These are phyloP conservation scores for Colletotrichum australisinense DNA, from an alignment of 2,329 filamentous ascomycete genomes.

Conservation along the genomic window DNA sequence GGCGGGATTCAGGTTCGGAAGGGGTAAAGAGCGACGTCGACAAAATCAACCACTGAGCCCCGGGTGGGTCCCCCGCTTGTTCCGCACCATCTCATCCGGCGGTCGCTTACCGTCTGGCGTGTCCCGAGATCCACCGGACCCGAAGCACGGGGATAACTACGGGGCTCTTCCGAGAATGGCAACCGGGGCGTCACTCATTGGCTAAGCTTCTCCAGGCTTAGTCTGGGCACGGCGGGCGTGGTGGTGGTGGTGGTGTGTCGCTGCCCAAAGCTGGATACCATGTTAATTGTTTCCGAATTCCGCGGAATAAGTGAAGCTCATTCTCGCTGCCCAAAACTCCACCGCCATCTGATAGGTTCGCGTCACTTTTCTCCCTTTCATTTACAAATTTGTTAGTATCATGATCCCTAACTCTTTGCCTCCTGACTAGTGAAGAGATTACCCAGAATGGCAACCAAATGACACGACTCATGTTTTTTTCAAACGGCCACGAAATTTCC, in stretches of 20 bases:
- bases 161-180: conserved; percentile 22
- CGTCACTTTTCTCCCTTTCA: not conserved
- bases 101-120: not conserved
- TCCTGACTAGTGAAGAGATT: conserved; percentile 13
- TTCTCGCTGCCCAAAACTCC: not conserved
- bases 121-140: not conserved
- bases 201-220: not conserved
- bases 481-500: not conserved
- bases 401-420: not conserved
- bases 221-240: not conserved
- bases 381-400: not conserved
- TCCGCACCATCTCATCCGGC: not conserved
- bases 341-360: not conserved
- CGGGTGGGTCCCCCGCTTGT: not conserved
- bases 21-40: not conserved
- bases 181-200: conserved; percentile 20
- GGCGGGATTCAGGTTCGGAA: not conserved
- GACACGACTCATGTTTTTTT: not conserved
- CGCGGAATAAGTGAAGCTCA: not conserved
- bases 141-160: not conserved
- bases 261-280: not conserved
- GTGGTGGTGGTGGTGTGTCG: not conserved
- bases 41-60: not conserved
- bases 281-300: not conserved
- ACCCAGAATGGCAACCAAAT: not conserved